Evolutionary conservation across 345 rosid species (phyloP).

Genomic region (Bretschneidera sinensis): DNA sequence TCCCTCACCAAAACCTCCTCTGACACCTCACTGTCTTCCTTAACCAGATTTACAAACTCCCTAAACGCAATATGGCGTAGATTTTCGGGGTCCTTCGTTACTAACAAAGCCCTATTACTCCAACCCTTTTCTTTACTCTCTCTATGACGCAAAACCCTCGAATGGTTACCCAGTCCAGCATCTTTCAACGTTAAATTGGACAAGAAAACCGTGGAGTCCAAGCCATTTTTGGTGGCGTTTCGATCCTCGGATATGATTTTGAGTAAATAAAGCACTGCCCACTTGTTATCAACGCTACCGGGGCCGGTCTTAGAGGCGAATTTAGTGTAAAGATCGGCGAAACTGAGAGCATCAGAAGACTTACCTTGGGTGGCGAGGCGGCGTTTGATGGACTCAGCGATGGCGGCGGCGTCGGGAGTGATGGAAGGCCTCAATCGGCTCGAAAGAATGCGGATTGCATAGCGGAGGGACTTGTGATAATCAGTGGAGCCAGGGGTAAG

Average conservation of each 20-base stretch:
- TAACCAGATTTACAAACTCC: slow-evolving; percentile 65
- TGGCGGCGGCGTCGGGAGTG: slow-evolving; percentile 68
- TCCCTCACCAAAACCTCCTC: slow-evolving; percentile 90
- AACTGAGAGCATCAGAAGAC: slow-evolving; percentile 83
- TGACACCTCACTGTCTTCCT: slow-evolving; percentile 82
- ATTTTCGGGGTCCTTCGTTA: slow-evolving; percentile 75
- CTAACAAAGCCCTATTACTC: slow-evolving; percentile 72
- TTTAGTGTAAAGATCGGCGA: slow-evolving; percentile 72
- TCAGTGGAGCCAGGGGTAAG: slow-evolving; percentile 41
- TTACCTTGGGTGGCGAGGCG: slow-evolving; percentile 86
- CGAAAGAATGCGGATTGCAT: slow-evolving; percentile 80
- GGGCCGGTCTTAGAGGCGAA: slow-evolving; percentile 86
- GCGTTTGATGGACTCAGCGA: slow-evolving; percentile 92
- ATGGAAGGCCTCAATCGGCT: slow-evolving; percentile 81
- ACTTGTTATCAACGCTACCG: slow-evolving; percentile 81
- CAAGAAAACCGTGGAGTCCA: slow-evolving; percentile 40
- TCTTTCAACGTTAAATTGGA: slow-evolving; percentile 54
- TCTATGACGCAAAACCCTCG: slow-evolving; percentile 24
- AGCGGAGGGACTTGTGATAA: slow-evolving; percentile 60
- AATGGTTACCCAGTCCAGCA: slow-evolving; percentile 21
- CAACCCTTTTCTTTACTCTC: slow-evolving; percentile 40
- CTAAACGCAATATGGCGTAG: slow-evolving; percentile 66
- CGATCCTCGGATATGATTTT: slow-evolving; percentile 73
- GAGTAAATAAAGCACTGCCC: slow-evolving; percentile 88
- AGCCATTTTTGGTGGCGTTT: slow-evolving; percentile 28